A percentile compares a stretch with the other conserved stretches of the same genome.
These are phyloP conservation scores for Sarocladium strictum DNA, from an alignment of 2,329 filamentous ascomycete genomes.

Conservation along the genomic window DNA sequence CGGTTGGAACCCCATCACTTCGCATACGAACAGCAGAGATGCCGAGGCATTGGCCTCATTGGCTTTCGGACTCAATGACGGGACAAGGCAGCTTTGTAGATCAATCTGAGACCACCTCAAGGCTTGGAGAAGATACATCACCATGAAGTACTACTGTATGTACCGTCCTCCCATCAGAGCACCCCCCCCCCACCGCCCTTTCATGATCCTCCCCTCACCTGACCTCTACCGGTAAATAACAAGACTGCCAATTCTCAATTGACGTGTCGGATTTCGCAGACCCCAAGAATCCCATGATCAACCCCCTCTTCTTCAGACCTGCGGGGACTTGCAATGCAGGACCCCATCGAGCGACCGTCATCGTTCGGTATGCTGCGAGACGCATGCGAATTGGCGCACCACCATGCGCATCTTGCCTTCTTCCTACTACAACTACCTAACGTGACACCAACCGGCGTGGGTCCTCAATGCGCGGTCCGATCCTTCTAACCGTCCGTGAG, in stretches of 20 bases:
- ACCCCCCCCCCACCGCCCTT: too few species aligned
- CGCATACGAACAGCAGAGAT: not conserved
- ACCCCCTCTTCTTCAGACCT: not conserved
- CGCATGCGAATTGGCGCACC: not conserved
- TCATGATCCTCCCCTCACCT: too few species aligned
- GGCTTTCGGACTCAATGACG: not conserved
- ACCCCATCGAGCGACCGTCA: not conserved
- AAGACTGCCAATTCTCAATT: not conserved
- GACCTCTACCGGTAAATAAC: not conserved
- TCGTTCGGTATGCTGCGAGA: not conserved
- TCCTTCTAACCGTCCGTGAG: not conserved
- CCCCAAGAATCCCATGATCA: not conserved
- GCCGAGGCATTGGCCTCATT: not conserved
- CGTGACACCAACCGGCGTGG: not conserved
- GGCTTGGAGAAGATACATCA: not conserved
- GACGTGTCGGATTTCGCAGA: not conserved
- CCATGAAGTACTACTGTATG: not conserved
- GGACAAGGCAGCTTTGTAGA: not conserved
- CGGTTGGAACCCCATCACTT: not conserved
- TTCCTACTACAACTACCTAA: not conserved
- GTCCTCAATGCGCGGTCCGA: constrained; percentile 1
- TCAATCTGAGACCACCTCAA: not conserved
- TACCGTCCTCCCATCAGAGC: too few species aligned
- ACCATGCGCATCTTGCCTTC: not conserved
- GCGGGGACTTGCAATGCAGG: not conserved